A percentile compares a stretch with the other conserved stretches of the same genome.
These are phyloP conservation scores for Trichophyton benhamiae DNA, from an alignment of 2,329 filamentous ascomycete genomes.

Conservation along the genomic window DNA sequence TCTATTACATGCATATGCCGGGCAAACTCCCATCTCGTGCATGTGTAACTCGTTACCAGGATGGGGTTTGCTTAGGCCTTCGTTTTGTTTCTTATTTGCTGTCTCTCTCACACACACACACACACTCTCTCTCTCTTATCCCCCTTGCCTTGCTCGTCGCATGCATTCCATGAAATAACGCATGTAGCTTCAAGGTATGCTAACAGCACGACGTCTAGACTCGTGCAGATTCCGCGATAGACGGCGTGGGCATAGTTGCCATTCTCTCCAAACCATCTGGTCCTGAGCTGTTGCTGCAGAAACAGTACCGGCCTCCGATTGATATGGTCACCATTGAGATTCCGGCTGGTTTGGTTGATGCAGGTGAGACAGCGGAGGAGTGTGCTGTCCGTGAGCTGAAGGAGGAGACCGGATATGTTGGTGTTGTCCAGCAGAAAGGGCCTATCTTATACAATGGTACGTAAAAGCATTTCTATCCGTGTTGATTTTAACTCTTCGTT, in stretches of 20 bases:
- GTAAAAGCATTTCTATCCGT: slow-evolving; percentile 11
- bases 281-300: slow-evolving; percentile 40
- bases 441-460: slow-evolving; percentile 36
- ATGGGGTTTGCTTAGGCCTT: too few species aligned
- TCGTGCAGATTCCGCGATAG: slow-evolving; percentile 39
- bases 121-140: too few species aligned
- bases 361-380: slow-evolving; percentile 43
- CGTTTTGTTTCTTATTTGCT: too few species aligned
- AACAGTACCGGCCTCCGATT: slow-evolving; percentile 49
- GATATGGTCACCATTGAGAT: slow-evolving; percentile 48
- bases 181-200: neutral
- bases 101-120: too few species aligned
- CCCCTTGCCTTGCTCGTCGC: too few species aligned
- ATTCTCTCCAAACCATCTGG: slow-evolving; percentile 44
- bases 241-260: slow-evolving; percentile 49
- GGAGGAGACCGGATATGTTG: slow-evolving; percentile 53
- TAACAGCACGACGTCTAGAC: slow-evolving; percentile 21
- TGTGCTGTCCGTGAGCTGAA: slow-evolving; percentile 47
- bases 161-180: too few species aligned
- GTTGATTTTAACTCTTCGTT: neutral
- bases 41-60: too few species aligned
- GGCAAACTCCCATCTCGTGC: neutral
- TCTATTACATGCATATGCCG: neutral
- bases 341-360: slow-evolving; percentile 48
- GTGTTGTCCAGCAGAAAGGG: slow-evolving; percentile 31